Percentiles rank a stretch among this genome's conserved stretches.
Conservation (phyloP, 208 protist species). For the Leishmania guyanensis region DNA sequence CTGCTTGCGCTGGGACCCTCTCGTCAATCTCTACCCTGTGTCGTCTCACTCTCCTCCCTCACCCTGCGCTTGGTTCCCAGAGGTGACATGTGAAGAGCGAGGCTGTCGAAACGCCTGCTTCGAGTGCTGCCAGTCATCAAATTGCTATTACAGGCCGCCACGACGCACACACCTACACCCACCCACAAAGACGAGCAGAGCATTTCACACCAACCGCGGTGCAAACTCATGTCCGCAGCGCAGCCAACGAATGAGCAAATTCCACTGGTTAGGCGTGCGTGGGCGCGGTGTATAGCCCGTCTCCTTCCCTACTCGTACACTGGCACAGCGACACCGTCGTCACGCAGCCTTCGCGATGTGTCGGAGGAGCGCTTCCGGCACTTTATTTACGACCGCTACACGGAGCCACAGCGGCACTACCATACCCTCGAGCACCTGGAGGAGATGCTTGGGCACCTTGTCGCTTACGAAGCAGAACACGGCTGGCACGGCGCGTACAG, state of each 20-base stretch:
- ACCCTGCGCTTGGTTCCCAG: not conserved
- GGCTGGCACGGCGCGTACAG: slow-evolving; percentile 23
- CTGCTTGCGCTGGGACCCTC: not conserved
- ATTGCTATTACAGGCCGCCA: not conserved
- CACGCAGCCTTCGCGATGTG: not conserved
- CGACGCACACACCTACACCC: not conserved
- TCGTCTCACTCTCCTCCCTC: not conserved
- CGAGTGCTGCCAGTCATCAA: not conserved
- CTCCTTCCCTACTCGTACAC: slow-evolving; percentile 14
- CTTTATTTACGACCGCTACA: slow-evolving; percentile 46
- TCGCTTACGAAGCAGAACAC: slow-evolving; percentile 19
- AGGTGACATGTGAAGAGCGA: not conserved
- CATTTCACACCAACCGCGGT: not conserved
- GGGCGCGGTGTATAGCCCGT: slow-evolving; percentile 27
- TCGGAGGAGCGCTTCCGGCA: slow-evolving; percentile 6
- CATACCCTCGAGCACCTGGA: slow-evolving; percentile 73
- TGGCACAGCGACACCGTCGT: not conserved
- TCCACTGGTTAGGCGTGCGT: slow-evolving; percentile 27
- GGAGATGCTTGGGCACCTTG: slow-evolving; percentile 48
- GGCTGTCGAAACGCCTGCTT: not conserved
- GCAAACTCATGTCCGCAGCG: not conserved
- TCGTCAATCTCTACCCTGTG: not conserved
- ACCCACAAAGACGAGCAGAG: not conserved
- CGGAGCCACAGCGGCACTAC: slow-evolving; percentile 68
- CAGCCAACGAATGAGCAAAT: not conserved